Conservation (phyloP, 768 basidiomycete genomes). For the Albatrellus ellisii region DNA sequence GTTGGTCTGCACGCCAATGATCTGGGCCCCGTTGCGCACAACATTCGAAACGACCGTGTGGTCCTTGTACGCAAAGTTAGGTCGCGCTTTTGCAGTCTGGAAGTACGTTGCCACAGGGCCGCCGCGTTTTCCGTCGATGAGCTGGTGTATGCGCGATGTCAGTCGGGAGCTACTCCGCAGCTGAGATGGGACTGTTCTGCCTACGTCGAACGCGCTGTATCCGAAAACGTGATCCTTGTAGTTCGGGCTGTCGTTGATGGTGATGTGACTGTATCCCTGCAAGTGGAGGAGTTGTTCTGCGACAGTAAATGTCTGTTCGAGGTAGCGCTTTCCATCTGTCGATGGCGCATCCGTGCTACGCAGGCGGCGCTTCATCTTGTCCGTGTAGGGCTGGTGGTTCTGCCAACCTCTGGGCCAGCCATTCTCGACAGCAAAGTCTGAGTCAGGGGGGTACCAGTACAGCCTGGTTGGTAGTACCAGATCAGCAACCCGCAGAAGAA, state of each 20-base stretch:
- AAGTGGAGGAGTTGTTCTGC: constrained; percentile 28
- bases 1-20: constrained; percentile 50
- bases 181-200: constrained; percentile 3
- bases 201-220: constrained; percentile 30
- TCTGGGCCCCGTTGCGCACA: constrained; percentile 39
- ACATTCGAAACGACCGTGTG: constrained; percentile 37
- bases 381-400: constrained; percentile 37
- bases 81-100: constrained; percentile 37
- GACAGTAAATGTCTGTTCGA: constrained; percentile 36
- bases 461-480: constrained; percentile 15
- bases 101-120: constrained; percentile 51
- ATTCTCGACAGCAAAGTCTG: constrained; percentile 33
- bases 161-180: no score
- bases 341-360: constrained; percentile 47
- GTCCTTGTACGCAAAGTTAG: constrained; percentile 37
- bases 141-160: constrained; percentile 11
- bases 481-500: not conserved
- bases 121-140: constrained; percentile 26
- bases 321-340: constrained; percentile 44
- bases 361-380: constrained; percentile 33
- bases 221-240: constrained; percentile 47
- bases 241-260: constrained; percentile 43
- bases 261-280: constrained; percentile 38
- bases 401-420: constrained; percentile 47
- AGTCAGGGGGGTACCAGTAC: constrained; percentile 40